phyloP scores from a whole-genome alignment of 176 grass and related monocot species.

The Phyllostachys edulis region DNA sequence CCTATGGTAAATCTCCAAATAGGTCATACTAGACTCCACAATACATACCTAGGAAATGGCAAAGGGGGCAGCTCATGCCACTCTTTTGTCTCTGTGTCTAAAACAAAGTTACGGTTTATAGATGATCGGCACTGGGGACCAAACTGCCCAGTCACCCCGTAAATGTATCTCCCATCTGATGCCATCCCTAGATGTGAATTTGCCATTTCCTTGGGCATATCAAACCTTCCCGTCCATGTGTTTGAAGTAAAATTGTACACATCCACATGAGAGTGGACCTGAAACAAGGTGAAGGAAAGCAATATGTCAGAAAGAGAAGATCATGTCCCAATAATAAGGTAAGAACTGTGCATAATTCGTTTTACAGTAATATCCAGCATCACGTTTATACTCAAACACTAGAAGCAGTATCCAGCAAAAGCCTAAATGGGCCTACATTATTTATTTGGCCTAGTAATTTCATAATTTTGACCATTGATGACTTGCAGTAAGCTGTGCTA shows the following conservation, averaged over 20 bases:
- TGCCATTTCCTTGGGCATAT: slow-evolving; percentile 81
- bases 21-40: neutral
- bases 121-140: slow-evolving; percentile 70
- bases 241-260: slow-evolving; percentile 82
- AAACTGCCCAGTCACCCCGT: slow-evolving; percentile 73
- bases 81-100: slow-evolving; percentile 70
- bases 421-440: too few relatives aligned
- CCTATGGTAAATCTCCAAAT: neutral
- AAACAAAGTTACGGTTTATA: slow-evolving; percentile 65
- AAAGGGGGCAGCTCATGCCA: slow-evolving; percentile 73
- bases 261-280: slow-evolving; percentile 96
- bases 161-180: slow-evolving; percentile 83
- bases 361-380: too few relatives aligned
- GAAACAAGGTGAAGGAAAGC: slow-evolving; percentile 25
- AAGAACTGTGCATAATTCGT: too few relatives aligned
- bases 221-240: slow-evolving; percentile 67
- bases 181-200: slow-evolving; percentile 82
- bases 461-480: too few relatives aligned
- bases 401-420: too few relatives aligned
- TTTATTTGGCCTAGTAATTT: too few relatives aligned
- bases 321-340: too few relatives aligned
- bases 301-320: slow-evolving; percentile 12
- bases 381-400: too few relatives aligned
- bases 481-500: too few relatives aligned
- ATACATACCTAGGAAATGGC: slow-evolving; percentile 64